Evolutionary conservation across 768 basidiomycete genomes (phyloP), one percentile per base, ranked within the genome.

Genomic region (Agrocybe praecox): DNA sequence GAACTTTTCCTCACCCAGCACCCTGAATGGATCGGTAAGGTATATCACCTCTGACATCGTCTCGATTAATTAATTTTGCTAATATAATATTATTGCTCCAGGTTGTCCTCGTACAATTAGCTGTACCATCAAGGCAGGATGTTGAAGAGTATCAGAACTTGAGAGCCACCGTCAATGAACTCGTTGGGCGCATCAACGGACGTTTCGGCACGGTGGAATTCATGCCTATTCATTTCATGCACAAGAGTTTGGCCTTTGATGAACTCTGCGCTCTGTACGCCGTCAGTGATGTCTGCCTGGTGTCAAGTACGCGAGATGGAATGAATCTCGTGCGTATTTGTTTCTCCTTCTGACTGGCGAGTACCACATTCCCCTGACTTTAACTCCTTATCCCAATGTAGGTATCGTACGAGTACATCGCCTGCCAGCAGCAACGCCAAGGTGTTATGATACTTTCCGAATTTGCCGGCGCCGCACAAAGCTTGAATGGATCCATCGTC

Each of bases 211-310:
- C 97, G 1, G 95, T 98, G 68, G 97, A 99, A 65, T 98, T 96
- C 71, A 97, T 98, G 94, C 97, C 97, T 6, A 98, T 99, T 58
- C 97, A 98, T 73, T 98, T 97, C 73, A 94, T 98, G 93, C 96
- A 98, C 82, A 96, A 96, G 74, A 90, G 87, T 61, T 78, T 98
- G 52, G 75, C 87, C 0, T 96, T 98, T 67, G 93, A 97, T 69
- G 97, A 99, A 69, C 83, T 99, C 8, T 96, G 94, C 57, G 97
- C 97, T n/a, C 82, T 99, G 53, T 99, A 98, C 69, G 94, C 96
- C 19, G 83, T 98, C 65, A 93, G 92, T 67, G 97, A 98, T 67
- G 96, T 96, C 33, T 98, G 96, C 70, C 77, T 99, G 52, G 94
- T 99, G 57, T 93, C 93, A 19, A 90, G 88, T 70, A 99, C 97